A percentile compares a stretch with the other conserved stretches of the same genome.
phyloP scores from a whole-genome alignment of 352 stramenopile genomes.

The Globisporangium polare region DNA sequence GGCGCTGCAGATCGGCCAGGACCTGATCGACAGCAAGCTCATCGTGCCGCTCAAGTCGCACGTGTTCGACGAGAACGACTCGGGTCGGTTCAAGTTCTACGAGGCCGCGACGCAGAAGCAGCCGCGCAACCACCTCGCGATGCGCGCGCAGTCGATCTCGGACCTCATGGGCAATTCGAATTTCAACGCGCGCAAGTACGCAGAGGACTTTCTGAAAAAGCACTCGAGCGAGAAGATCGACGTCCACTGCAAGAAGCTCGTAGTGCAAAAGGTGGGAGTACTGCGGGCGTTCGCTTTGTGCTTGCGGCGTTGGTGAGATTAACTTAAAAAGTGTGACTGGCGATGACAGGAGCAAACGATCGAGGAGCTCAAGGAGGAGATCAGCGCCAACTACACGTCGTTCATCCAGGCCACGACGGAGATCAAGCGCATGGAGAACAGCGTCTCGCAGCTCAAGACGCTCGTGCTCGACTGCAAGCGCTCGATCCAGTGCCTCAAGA shows the following conservation, averaged over 20 bases:
- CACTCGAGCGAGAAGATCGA: conserved; percentile 76
- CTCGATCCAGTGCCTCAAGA: conserved; percentile 55
- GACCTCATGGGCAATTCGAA: conserved; percentile 67
- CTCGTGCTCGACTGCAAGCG: conserved; percentile 74
- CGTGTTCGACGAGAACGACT: conserved; percentile 59
- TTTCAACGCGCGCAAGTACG: conserved; percentile 73
- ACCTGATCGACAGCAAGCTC: conserved; percentile 65
- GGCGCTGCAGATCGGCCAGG: conserved; percentile 55
- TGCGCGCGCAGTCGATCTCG: conserved; percentile 68
- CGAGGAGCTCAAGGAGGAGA: conserved; percentile 78
- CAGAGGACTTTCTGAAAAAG: conserved; percentile 74
- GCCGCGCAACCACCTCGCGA: conserved; percentile 65
- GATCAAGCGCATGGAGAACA: conserved; percentile 85
- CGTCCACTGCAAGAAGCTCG: conserved; percentile 65
- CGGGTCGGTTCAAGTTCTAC: conserved; percentile 58
- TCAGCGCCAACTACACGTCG: conserved; percentile 76
- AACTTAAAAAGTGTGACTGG: neutral
- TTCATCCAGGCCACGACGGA: conserved; percentile 71
- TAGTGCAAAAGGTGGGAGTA: conserved; percentile 77
- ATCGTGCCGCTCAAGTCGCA: conserved; percentile 75
- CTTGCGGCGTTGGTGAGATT: no score
- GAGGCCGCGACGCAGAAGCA: conserved; percentile 42
- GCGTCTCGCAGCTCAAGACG: conserved; percentile 72
- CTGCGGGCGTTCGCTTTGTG: no score
- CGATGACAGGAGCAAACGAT: conserved; percentile 66